Percentiles rank a stretch among this genome's conserved stretches.
Conservation (phyloP, 2,329 filamentous ascomycete species). For the Diaporthe citri region DNA sequence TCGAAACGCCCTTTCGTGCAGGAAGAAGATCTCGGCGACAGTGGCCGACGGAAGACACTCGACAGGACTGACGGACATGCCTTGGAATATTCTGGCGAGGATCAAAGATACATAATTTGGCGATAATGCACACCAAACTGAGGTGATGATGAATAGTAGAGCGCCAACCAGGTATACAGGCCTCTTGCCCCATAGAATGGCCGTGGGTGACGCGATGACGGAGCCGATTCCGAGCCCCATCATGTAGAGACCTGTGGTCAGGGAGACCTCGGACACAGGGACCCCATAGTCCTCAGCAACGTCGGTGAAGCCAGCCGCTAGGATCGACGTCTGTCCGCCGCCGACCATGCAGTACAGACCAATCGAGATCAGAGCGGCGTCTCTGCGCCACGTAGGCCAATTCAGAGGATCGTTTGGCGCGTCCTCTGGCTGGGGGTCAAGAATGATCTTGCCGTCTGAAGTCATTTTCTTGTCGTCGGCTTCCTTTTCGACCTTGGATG, state of each 20-base stretch:
- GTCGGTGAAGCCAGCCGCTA: constrained; percentile 90
- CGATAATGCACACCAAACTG: constrained; percentile 88
- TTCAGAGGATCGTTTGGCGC: constrained; percentile 92
- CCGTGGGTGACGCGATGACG: constrained; percentile 87
- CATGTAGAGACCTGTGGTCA: constrained; percentile 95
- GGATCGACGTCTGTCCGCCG: constrained; percentile 89
- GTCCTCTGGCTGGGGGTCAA: constrained; percentile 93
- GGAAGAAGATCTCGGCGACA: constrained; percentile 95
- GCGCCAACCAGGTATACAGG: constrained; percentile 87
- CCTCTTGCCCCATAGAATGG: constrained; percentile 90
- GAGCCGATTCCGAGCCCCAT: constrained; percentile 89
- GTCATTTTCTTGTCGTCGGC: constrained; percentile 72
- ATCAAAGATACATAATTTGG: constrained; percentile 84
- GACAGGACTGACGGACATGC: constrained; percentile 87
- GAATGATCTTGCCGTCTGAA: constrained; percentile 83
- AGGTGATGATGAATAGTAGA: constrained; percentile 80
- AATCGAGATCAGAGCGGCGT: constrained; percentile 82
- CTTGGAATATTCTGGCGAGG: constrained; percentile 86
- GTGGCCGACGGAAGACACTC: constrained; percentile 94
- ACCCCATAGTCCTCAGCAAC: constrained; percentile 77
- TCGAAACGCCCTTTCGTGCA: constrained; percentile 89
- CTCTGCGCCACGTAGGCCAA: constrained; percentile 86
- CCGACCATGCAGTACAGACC: constrained; percentile 95
- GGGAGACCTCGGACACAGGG: constrained; percentile 77
- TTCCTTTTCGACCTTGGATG: constrained; percentile 42